These are phyloP conservation scores for Monosporozyma yasuniensis DNA, from an alignment of 805 yeast genomes.

Conservation along the genomic window DNA sequence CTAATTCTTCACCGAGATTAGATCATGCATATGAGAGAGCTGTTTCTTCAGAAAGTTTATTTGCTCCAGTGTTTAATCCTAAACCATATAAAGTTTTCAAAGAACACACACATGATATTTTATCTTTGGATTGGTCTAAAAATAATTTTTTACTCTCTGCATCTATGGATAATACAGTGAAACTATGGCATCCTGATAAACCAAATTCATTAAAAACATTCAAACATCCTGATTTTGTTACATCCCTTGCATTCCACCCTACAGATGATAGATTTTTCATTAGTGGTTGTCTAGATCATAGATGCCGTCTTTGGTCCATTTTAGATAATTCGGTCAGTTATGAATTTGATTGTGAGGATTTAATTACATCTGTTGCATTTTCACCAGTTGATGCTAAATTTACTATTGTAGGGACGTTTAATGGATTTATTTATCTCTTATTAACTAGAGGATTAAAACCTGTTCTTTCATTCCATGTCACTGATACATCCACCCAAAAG, in stretches of 20 bases:
- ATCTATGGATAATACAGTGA: conserved; percentile 77
- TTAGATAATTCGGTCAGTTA: conserved; percentile 59
- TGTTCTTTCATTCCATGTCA: conserved; percentile 37
- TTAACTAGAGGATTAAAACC: conserved; percentile 55
- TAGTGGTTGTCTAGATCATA: conserved; percentile 72
- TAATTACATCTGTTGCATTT: conserved; percentile 68
- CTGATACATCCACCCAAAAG: conserved; percentile 30
- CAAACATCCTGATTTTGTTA: conserved; percentile 68
- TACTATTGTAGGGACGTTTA: conserved; percentile 66
- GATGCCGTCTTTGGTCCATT: conserved; percentile 72
- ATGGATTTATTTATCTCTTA: conserved; percentile 55
- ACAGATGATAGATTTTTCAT: conserved; percentile 78
- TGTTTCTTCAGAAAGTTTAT: conserved; percentile 13
- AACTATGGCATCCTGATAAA: conserved; percentile 78
- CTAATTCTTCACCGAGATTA: neutral
- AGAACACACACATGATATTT: conserved; percentile 63
- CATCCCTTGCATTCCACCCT: conserved; percentile 74
- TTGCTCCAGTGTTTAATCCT: conserved; percentile 74
- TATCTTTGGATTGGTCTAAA: conserved; percentile 81
- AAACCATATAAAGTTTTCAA: conserved; percentile 50
- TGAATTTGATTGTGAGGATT: conserved; percentile 50
- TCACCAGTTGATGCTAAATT: conserved; percentile 58
- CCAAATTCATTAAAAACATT: conserved; percentile 53
- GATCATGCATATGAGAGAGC: neutral
- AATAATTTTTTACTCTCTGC: conserved; percentile 73